Evolutionary conservation across 31 red algal genomes (phyloP), one percentile per base, ranked within the genome.

Genomic region (Odonthalia washingtoniensis): DNA sequence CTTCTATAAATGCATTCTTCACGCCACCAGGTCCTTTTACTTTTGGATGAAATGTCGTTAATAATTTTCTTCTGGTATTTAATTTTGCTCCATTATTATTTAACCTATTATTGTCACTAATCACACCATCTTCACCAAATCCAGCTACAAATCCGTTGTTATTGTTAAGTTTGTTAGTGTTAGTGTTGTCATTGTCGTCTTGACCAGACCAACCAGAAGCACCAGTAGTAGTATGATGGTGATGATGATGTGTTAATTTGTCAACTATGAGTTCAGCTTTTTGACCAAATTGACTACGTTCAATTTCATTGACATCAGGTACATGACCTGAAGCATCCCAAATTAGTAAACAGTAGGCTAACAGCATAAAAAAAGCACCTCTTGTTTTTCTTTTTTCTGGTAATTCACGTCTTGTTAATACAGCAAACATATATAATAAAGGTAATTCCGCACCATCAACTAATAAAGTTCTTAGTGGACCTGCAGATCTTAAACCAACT

Each of bases 361-460:
- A 6, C 26, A 94, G 70, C 84, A 94, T 90, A 31, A 83, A 46
- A 24, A 89, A 33, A 30, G 92, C 87, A 17, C 92, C 92, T 27
- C 81, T 53, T 57, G 92, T 94, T 75, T 90, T 94, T 5, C 92
- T 85, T 6, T 82, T 69, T 46, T 94, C 92, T 1, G 92, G 81
- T 37, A 90, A 40, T 49, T 94, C 92, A 40, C 92, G 80, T 40
- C 87, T 36, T 42, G 73, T 34, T 34, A 90, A 61, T 43, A 94
- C 30, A 17, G 92, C 85, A 31, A 76, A 94, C 9, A 87, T 18
- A 41, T 94, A 94, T 3, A 90, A 34, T 3, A 94, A 76, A 4
- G 92, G 92, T 64, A 94, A 46, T 69, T 94, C 92, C 0, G 92
- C 92, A 14, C 92, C 92, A 46, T 94, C 92, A n/a, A 94, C 75